phyloP scores from a whole-genome alignment of 1,139 yeast species.

The Arxiozyma slooffiae region DNA sequence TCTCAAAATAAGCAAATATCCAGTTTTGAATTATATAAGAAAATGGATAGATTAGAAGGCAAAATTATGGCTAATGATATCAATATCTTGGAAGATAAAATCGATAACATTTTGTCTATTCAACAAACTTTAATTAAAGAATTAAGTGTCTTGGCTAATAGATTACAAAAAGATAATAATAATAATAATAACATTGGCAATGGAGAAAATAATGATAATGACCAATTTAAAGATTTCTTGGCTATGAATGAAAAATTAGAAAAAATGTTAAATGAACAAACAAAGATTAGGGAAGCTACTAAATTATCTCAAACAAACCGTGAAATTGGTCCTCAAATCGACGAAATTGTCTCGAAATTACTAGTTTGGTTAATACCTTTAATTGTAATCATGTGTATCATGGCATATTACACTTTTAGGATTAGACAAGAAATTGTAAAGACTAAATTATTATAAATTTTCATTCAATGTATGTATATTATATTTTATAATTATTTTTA shows the following conservation, averaged over 20 bases:
- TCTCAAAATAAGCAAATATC: conserved; percentile 19
- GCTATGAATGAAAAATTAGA: conserved; percentile 28
- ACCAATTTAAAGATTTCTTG: conserved; percentile 27
- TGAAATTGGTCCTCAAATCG: conserved; percentile 22
- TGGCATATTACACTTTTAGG: conserved; percentile 34
- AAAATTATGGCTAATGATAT: conserved; percentile 31
- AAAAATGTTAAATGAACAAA: conserved; percentile 29
- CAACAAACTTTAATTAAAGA: conserved; percentile 22
- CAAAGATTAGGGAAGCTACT: conserved; percentile 25
- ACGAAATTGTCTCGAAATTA: conserved; percentile 30
- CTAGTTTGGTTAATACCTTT: conserved; percentile 32
- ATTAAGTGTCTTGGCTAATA: conserved; percentile 12
- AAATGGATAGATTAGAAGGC: conserved; percentile 30
- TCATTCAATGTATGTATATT: too few relatives aligned
- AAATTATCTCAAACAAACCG: conserved; percentile 4
- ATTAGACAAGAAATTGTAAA: conserved; percentile 35
- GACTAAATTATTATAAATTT: conserved; percentile 29
- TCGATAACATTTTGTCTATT: conserved; percentile 15
- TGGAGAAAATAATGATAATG: conserved; percentile 3
- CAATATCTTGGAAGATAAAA: conserved; percentile 14
- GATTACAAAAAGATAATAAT: too few relatives aligned
- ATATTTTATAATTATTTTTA: background rate
- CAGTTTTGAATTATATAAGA: conserved; percentile 24
- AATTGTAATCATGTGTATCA: conserved; percentile 27
- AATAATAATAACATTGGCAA: background rate